These are phyloP conservation scores for Ceratobasidium sp. DNA, from an alignment of 1,284 basidiomycete species.

Conservation along the genomic window DNA sequence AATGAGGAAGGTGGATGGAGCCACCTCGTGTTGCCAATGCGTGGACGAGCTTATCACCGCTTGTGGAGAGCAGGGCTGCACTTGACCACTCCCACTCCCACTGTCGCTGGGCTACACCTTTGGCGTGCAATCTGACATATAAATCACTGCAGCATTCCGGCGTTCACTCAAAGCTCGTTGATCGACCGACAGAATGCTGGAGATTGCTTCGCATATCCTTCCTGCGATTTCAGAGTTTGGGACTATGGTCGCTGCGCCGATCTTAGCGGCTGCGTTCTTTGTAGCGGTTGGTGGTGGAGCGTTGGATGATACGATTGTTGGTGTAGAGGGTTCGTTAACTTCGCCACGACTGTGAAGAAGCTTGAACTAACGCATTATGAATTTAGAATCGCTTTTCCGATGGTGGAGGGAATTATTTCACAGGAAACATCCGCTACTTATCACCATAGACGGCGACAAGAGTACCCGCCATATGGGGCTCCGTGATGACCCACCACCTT, in stretches of 20 bases:
- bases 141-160: no score
- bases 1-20: conserved; percentile 28
- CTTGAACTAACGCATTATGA: neutral
- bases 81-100: conserved; percentile 12
- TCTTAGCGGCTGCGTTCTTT: conserved; percentile 28
- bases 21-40: conserved; percentile 39
- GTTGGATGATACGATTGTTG: conserved; percentile 28
- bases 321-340: conserved; percentile 11
- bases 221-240: conserved; percentile 11
- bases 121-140: no score
- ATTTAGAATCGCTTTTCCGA: conserved; percentile 22
- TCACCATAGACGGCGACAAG: conserved; percentile 12
- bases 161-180: neutral
- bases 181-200: conserved; percentile 1
- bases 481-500: neutral
- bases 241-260: conserved; percentile 32
- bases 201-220: conserved; percentile 28
- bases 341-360: neutral
- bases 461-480: neutral
- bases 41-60: conserved; percentile 30
- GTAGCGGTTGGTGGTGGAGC: conserved; percentile 38
- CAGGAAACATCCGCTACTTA: neutral
- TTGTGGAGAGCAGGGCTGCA: neutral
- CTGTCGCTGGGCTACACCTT: neutral
- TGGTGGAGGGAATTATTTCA: conserved; percentile 31